Evolutionary conservation across 768 basidiomycete species (phyloP).

Genomic region (Chlorophyllum brunneum): DNA sequence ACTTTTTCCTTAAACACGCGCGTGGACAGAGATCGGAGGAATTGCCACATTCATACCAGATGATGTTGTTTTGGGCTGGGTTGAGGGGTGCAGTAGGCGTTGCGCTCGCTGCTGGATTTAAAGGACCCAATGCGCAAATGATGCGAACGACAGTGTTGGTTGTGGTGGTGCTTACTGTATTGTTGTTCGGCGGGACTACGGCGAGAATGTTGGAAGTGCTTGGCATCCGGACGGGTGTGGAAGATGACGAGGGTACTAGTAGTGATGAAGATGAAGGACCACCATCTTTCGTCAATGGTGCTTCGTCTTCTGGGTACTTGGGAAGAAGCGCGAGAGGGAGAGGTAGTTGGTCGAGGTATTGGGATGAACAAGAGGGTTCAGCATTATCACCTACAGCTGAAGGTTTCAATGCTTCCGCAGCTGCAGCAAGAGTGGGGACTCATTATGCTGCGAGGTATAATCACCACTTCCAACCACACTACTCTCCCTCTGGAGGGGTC

Average conservation of each 20-base stretch:
- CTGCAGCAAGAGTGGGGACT: constrained; percentile 43
- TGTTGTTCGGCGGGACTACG: constrained; percentile 97
- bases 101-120: constrained; percentile 93
- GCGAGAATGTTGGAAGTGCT: constrained; percentile 94
- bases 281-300: constrained; percentile 22
- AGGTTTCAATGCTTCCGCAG: constrained; percentile 16
- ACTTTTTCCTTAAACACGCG: constrained; percentile 81
- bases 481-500: neutral
- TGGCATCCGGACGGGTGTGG: constrained; percentile 93
- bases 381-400: constrained; percentile 26
- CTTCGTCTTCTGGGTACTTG: constrained; percentile 21
- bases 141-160: constrained; percentile 92
- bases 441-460: constrained; percentile 63
- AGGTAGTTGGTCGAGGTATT: constrained; percentile 38
- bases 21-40: constrained; percentile 87
- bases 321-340: constrained; percentile 29
- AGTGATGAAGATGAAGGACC: constrained; percentile 49
- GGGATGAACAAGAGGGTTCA: constrained; percentile 39
- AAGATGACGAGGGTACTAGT: constrained; percentile 75
- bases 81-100: constrained; percentile 96
- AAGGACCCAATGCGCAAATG: constrained; percentile 88
- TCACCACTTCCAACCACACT: constrained; percentile 28
- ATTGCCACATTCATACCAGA: constrained; percentile 95
- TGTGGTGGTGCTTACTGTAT: constrained; percentile 91
- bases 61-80: constrained; percentile 99